Conservation (phyloP, 2,329 filamentous ascomycete species). For the Xylariaceae sp. region DNA sequence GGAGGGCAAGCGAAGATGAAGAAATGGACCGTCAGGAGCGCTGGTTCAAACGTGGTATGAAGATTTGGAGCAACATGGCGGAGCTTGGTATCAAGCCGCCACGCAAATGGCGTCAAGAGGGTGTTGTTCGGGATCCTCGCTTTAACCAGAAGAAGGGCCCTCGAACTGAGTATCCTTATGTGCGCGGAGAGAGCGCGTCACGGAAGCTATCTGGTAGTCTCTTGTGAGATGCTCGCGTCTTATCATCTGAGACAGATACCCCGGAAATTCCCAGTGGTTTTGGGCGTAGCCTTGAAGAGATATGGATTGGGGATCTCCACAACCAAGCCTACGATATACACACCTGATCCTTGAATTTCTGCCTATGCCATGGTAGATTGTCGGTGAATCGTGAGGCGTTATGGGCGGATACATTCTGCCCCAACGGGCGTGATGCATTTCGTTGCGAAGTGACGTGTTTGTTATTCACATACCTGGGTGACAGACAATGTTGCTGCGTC, state of each 20-base stretch:
- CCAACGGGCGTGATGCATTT: background rate
- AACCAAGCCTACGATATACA: background rate
- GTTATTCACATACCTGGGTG: too few relatives aligned
- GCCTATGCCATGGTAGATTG: background rate
- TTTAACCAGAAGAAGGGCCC: conserved; percentile 36
- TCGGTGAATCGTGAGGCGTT: background rate
- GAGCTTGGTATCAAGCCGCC: conserved; percentile 59
- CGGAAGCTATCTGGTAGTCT: conserved; percentile 28
- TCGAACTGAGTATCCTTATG: conserved; percentile 28
- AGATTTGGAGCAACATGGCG: conserved; percentile 55
- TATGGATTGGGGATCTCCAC: background rate
- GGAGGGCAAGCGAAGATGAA: conserved; percentile 55
- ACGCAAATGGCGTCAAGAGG: conserved; percentile 53
- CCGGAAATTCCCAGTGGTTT: background rate
- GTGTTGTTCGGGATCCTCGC: conserved; percentile 41
- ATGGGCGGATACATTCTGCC: background rate
- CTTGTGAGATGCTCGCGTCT: conserved; percentile 19
- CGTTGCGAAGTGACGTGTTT: background rate
- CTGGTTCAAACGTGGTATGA: conserved; percentile 57
- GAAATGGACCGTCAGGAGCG: conserved; percentile 53
- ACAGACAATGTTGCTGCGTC: too few relatives aligned
- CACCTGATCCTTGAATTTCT: background rate
- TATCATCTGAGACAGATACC: background rate
- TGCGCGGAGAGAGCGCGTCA: conserved; percentile 24
- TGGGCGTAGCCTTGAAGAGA: background rate